Base-by-base conservation (phyloP, 306 rosid species). In the Sicyos baderoa region DNA sequence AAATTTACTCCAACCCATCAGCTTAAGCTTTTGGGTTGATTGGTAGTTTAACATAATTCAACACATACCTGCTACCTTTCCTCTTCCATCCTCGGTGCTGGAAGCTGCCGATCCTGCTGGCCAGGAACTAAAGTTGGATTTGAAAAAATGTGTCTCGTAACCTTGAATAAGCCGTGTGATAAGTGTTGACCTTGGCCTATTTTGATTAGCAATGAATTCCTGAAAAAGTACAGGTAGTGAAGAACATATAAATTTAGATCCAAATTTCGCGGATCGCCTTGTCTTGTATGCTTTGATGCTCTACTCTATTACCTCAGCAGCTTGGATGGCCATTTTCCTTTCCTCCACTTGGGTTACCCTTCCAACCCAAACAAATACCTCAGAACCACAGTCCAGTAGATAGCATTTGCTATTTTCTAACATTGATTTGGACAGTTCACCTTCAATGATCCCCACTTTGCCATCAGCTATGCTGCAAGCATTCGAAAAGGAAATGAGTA, bases 1-100 rank as follows among this genome's bases (percentile, higher is more conserved):
- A n/a, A n/a, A n/a, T n/a, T n/a, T n/a, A n/a, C n/a, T n/a, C n/a
- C n/a, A n/a, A n/a, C n/a, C n/a, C n/a, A n/a, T n/a, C n/a, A n/a
- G n/a, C n/a, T n/a, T n/a, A n/a, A n/a, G n/a, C n/a, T n/a, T n/a
- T n/a, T n/a, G n/a, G n/a, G n/a, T n/a, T n/a, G n/a, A n/a, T n/a
- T n/a, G n/a, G n/a, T n/a, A n/a, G n/a, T n/a, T n/a, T n/a, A n/a
- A n/a, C n/a, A n/a, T n/a, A n/a, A n/a, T n/a, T n/a, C n/a, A n/a
- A n/a, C n/a, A n/a, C n/a, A n/a, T 64, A 94, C 99, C 97, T 80
- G 99, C 99, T 65, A 94, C 99, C 87, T 85, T 94, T 81, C 99
- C 99, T 70, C 97, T 86, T 25, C 99, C 96, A 74, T 94, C 97
- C 81, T 94, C 99, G 12, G 95, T 59, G 57, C 75, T 84, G 44